Conservation (phyloP, 495 filamentous ascomycete species). For the Copromyces sp. region DNA sequence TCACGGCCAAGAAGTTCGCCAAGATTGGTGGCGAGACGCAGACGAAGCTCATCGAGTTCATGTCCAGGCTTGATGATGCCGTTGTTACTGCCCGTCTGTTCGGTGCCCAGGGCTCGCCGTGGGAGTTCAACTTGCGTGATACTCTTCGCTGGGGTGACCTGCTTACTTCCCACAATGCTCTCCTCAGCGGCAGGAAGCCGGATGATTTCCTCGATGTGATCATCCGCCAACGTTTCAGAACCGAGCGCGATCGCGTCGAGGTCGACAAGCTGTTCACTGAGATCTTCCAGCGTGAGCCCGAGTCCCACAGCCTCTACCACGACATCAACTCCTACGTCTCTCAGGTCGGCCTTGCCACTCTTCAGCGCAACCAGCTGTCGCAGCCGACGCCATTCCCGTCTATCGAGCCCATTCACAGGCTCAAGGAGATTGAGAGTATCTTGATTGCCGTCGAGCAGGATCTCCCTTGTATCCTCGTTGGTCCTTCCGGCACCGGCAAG, state of each 20-base stretch:
- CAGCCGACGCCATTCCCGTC: slow-evolving; percentile 45
- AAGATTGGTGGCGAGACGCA: slow-evolving; percentile 44
- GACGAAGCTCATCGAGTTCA: slow-evolving; percentile 61
- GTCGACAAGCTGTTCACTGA: slow-evolving; percentile 52
- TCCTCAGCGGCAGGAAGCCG: slow-evolving; percentile 43
- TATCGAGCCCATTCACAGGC: slow-evolving; percentile 47
- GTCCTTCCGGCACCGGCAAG: slow-evolving; percentile 79
- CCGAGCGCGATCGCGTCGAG: slow-evolving; percentile 49
- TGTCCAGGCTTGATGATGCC: slow-evolving; percentile 63
- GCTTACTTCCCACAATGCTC: slow-evolving; percentile 42
- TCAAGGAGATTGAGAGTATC: slow-evolving; percentile 69
- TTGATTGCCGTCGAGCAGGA: slow-evolving; percentile 77
- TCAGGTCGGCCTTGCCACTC: slow-evolving; percentile 70
- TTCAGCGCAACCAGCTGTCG: slow-evolving; percentile 47
- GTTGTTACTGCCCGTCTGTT: slow-evolving; percentile 56
- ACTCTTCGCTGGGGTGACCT: slow-evolving; percentile 81
- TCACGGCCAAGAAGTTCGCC: slow-evolving; percentile 70
- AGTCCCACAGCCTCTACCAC: slow-evolving; percentile 55
- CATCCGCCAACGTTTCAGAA: slow-evolving; percentile 82
- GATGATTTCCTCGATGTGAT: slow-evolving; percentile 70
- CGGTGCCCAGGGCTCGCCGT: slow-evolving; percentile 75
- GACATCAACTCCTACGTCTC: slow-evolving; percentile 36
- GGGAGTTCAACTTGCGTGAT: slow-evolving; percentile 97
- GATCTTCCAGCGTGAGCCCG: slow-evolving; percentile 25
- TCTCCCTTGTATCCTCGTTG: slow-evolving; percentile 83